Evolutionary conservation across 805 yeast species (phyloP).

Genomic region (Scheffersomyces spartinae): DNA sequence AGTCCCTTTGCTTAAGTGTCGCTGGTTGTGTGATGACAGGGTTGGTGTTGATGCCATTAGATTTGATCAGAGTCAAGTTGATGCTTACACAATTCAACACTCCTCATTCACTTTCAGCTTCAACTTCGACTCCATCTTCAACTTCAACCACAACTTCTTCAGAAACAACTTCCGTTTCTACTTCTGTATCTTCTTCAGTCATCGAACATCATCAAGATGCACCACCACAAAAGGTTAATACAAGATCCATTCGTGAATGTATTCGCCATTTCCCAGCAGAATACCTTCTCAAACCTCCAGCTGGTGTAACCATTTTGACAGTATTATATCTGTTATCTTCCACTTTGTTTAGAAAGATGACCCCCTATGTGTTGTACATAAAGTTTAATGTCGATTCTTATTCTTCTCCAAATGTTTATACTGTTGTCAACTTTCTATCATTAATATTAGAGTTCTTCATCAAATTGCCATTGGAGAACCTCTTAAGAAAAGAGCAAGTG

Average conservation of each 20-base stretch:
- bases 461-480: slow-evolving; percentile 78
- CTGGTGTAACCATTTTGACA: slow-evolving; percentile 31
- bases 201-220: too few species aligned
- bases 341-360: slow-evolving; percentile 48
- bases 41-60: slow-evolving; percentile 66
- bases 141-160: not conserved
- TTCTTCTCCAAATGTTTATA: slow-evolving; percentile 49
- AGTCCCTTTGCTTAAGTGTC: slow-evolving; percentile 56
- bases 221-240: slow-evolving; percentile 9
- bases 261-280: slow-evolving; percentile 45
- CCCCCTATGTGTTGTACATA: slow-evolving; percentile 53
- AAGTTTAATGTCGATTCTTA: slow-evolving; percentile 56
- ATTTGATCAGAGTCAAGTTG: slow-evolving; percentile 66
- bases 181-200: too few species aligned
- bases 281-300: slow-evolving; percentile 47
- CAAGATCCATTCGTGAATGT: slow-evolving; percentile 63
- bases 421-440: slow-evolving; percentile 46
- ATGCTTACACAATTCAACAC: slow-evolving; percentile 54
- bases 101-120: too few species aligned
- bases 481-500: slow-evolving; percentile 76
- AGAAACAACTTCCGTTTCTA: not conserved
- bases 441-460: slow-evolving; percentile 59
- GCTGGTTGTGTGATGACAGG: slow-evolving; percentile 66
- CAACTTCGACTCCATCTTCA: slow-evolving; percentile 1
- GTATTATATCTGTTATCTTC: slow-evolving; percentile 50